Conservation (phyloP, 805 yeast species). For the Metschnikowia drakensbergensis region DNA sequence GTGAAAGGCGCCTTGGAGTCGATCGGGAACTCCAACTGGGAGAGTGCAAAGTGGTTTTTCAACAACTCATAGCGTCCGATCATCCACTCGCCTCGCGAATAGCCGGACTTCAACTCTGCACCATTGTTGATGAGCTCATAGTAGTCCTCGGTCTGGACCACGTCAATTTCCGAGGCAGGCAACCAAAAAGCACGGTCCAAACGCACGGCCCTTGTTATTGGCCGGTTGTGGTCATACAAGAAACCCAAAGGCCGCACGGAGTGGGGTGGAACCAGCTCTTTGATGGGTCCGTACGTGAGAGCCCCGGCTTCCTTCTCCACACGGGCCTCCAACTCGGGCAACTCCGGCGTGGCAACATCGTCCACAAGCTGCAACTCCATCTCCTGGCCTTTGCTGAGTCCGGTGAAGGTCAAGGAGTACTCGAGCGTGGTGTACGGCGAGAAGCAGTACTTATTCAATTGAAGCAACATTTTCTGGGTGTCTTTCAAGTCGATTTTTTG, state of each 20-base stretch:
- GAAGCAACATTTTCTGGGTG: constrained; percentile 55
- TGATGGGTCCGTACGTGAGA: constrained; percentile 55
- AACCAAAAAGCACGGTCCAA: constrained; percentile 80
- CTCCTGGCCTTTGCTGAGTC: constrained; percentile 46
- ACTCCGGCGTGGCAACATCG: constrained; percentile 17
- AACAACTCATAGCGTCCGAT: constrained; percentile 45
- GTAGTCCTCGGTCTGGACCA: constrained; percentile 72
- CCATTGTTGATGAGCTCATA: constrained; percentile 77
- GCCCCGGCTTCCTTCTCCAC: constrained; percentile 37
- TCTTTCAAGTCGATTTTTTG: constrained; percentile 54
- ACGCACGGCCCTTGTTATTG: constrained; percentile 57
- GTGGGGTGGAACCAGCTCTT: constrained; percentile 41
- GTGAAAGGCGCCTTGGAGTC: constrained; percentile 24
- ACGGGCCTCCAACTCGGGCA: constrained; percentile 33
- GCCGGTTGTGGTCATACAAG: constrained; percentile 60
- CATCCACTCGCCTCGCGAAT: constrained; percentile 78
- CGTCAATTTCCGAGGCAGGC: constrained; percentile 74
- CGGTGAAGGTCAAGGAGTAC: constrained; percentile 44
- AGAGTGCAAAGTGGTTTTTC: constrained; percentile 55
- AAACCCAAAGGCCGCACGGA: constrained; percentile 49
- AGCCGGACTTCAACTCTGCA: constrained; percentile 65
- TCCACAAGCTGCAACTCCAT: constrained; percentile 29
- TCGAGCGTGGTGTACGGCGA: constrained; percentile 57
- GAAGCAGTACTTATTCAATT: constrained; percentile 52
- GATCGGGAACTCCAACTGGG: constrained; percentile 56